A percentile compares a stretch with the other conserved stretches of the same genome.
Evolutionary conservation across 2,329 filamentous ascomycete genomes (phyloP).

Genomic region (Stemphylium beticola): DNA sequence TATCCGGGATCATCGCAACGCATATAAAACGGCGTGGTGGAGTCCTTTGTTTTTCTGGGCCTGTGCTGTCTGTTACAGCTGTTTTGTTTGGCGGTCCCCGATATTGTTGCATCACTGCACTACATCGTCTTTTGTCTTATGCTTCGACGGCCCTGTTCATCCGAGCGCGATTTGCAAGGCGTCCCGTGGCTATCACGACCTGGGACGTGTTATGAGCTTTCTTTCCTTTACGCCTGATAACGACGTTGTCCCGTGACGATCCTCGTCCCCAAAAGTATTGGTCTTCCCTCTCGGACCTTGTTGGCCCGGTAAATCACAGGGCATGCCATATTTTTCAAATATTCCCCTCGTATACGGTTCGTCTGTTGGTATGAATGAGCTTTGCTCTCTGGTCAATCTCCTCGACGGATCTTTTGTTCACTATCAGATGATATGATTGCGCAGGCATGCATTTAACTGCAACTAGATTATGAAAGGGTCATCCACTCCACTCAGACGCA

Average conservation of each 20-base stretch:
- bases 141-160: slow-evolving; percentile 18
- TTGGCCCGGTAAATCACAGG: slow-evolving; percentile 31
- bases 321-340: slow-evolving; percentile 30
- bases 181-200: slow-evolving; percentile 21
- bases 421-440: slow-evolving; percentile 39
- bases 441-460: slow-evolving; percentile 44
- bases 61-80: slow-evolving; percentile 31
- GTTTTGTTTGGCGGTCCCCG: slow-evolving; percentile 27
- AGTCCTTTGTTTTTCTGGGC: slow-evolving; percentile 27
- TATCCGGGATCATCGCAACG: slow-evolving; percentile 36
- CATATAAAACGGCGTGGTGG: slow-evolving; percentile 34
- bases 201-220: slow-evolving; percentile 21
- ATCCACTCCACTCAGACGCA: slow-evolving; percentile 23
- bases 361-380: slow-evolving; percentile 8
- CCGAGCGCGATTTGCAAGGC: slow-evolving; percentile 21
- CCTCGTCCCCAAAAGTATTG: slow-evolving; percentile 44
- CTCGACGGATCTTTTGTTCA: slow-evolving; percentile 22
- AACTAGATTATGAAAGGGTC: slow-evolving; percentile 37
- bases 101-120: slow-evolving; percentile 28
- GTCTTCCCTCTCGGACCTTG: slow-evolving; percentile 26
- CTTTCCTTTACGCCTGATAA: slow-evolving; percentile 28
- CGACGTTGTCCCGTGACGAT: slow-evolving; percentile 24
- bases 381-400: slow-evolving; percentile 13
- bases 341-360: slow-evolving; percentile 20
- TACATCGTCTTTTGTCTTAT: slow-evolving; percentile 15